Base-by-base conservation (phyloP, 441 rosid genomes). In the Gossypium trilobum region DNA sequence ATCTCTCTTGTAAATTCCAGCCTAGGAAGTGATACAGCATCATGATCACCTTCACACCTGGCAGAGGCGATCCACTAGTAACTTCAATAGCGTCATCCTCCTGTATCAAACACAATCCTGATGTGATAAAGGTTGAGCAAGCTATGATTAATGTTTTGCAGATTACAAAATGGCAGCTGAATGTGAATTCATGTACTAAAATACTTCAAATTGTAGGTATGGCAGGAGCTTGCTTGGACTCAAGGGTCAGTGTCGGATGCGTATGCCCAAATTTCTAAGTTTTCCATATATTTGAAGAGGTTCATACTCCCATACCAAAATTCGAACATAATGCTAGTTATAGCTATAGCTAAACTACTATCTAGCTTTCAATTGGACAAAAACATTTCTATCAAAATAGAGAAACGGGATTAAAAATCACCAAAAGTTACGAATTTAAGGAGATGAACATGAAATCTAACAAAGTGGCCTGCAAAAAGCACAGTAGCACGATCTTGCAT, bases 41-140 rank as follows among this genome's bases (percentile, higher is more conserved):
- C 67, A 73, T 78, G 77, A 83, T 87, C 85, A 94, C 98, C 90
- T 92, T 94, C 89, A 94, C 83, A 80, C 98, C 97, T 73, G 97
- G 98, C 72, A 94, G 87, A 77, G 98, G 98, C 64, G 95, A 91
- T 46, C 98, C 98, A 6, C 85, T 87, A 71, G 89, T 79, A 63
- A 94, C 85, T 84, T 89, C 86, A 72, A 85, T 17, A 50, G 82
- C 79, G 20, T 85, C 87, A 65, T 39, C 76, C 31, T 78, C 96
- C 98, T 94, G 87, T 68, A 79, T 63, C 80, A 86, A 73, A 74
- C 62, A 76, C 17, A 25, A 14, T 3, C 36, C 68, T 44, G 73
- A 76, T 52, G 60, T 52, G 73, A 62, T 68, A 65, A 75, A 65
- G 65, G 55, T 46, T 64, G 57, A 74, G 62, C n/a, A 54, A 74